These are phyloP conservation scores for Pichiaceae sp. DNA, from an alignment of 1,139 yeast species.

Conservation along the genomic window DNA sequence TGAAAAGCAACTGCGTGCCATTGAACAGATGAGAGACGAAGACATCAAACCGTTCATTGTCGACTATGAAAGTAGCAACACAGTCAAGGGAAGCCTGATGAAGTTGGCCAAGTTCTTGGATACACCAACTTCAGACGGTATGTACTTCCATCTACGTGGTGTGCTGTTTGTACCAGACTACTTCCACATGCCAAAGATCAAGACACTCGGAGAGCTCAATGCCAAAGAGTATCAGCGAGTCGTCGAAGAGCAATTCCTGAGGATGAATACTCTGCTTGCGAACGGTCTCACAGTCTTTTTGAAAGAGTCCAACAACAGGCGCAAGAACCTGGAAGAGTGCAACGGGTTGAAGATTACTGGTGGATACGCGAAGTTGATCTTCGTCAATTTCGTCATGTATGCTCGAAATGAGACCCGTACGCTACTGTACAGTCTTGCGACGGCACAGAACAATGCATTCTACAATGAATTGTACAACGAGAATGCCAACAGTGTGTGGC, in stretches of 20 bases:
- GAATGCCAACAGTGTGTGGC: conserved; percentile 4
- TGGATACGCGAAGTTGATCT: conserved; percentile 21
- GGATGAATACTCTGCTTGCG: conserved; percentile 16
- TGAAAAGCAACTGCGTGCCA: conserved; percentile 50
- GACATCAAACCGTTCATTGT: conserved; percentile 50
- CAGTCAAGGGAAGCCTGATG: conserved; percentile 30
- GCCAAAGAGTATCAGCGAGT: conserved; percentile 17
- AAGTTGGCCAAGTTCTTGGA: conserved; percentile 34
- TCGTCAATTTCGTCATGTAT: conserved; percentile 20
- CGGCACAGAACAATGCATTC: conserved; percentile 12
- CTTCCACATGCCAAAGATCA: conserved; percentile 23
- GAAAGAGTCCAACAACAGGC: conserved; percentile 20
- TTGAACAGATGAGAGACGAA: conserved; percentile 42
- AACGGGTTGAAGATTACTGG: conserved; percentile 13
- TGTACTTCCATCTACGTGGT: conserved; percentile 20
- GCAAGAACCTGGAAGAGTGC: conserved; percentile 13
- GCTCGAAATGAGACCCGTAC: conserved; percentile 15
- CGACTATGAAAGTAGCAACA: conserved; percentile 30
- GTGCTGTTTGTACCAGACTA: conserved; percentile 24
- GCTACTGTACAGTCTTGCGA: conserved; percentile 13
- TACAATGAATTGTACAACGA: conserved; percentile 15
- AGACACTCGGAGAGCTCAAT: conserved; percentile 17
- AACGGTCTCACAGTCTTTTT: conserved; percentile 21
- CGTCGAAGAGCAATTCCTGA: conserved; percentile 17
- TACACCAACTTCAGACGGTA: conserved; percentile 14